Evolutionary conservation across 345 rosid genomes (phyloP), one percentile per base, ranked within the genome.

Genomic region (Brassica cretica): DNA sequence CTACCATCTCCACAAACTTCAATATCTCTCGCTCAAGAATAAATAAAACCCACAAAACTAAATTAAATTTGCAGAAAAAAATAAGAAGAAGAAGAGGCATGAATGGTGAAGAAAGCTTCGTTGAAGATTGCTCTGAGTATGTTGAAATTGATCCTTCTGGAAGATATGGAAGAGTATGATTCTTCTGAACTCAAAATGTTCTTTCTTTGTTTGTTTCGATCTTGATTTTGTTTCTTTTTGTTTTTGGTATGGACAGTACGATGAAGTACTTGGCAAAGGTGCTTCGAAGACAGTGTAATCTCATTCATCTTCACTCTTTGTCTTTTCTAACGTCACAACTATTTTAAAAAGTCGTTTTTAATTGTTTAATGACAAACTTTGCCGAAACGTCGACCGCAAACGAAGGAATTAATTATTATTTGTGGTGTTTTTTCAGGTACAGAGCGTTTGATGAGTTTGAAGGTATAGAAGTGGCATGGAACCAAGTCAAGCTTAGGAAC

Each of bases 391-490:
- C n/a, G n/a, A n/a, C n/a, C n/a, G n/a, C n/a, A n/a, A n/a, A n/a
- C n/a, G n/a, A n/a, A n/a, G n/a, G n/a, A n/a, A 7, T 11, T 74
- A 56, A 1, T 33, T n/a, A 25, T 25, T 69, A 30, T 14, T 11
- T 78, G 66, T 66, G 12, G 30, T 27, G 30, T 27, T 27, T 27
- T 2, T 27, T 27, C 73, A 96, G 99, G 24, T 96, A 88, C 37
- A 90, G 87, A 84, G 98, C 89, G 2, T 89, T 96, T 77, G 98
- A 96, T 80, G 97, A 96, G 83, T 95, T 89, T 37, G 91, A 87
- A 78, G 98, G 98, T 29, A 89, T 93, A 71, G 98, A 95, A 74
- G 98, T 96, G 32, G 98, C 99, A 16, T 96, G 99, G 99, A 96
- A 96, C 78, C 97, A 91, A 80, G 98, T 96, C 72, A 96, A 91